phyloP scores from a whole-genome alignment of 306 rosid genomes.

The Carpinus fangiana region DNA sequence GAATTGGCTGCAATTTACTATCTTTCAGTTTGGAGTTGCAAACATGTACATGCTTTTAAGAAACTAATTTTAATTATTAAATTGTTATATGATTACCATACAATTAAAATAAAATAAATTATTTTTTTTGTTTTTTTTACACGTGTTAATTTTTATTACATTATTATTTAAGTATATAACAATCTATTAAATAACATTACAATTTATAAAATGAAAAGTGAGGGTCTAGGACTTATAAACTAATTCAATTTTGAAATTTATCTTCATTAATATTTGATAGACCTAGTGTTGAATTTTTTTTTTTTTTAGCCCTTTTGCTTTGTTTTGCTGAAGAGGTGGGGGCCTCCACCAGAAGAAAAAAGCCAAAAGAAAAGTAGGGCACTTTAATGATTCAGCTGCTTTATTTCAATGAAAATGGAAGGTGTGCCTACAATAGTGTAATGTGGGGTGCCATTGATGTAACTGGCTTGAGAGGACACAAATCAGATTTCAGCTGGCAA shows the following conservation, averaged over 20 bases:
- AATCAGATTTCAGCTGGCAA: not conserved
- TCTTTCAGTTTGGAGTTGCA: not conserved
- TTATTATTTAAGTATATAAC: too few relatives aligned
- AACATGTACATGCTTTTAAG: not conserved
- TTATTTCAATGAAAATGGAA: slow-evolving; percentile 2
- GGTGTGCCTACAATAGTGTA: slow-evolving; percentile 8
- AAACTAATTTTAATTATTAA: too few relatives aligned
- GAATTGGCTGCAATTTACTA: too few relatives aligned
- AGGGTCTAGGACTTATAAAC: not conserved
- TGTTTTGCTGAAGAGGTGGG: not conserved
- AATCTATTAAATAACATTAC: too few relatives aligned
- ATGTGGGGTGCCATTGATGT: not conserved
- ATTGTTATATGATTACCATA: too few relatives aligned
- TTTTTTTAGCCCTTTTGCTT: not conserved
- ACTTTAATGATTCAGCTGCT: slow-evolving; percentile 10
- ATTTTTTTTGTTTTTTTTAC: too few relatives aligned
- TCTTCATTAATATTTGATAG: not conserved
- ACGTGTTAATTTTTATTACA: too few relatives aligned
- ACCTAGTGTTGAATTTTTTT: too few relatives aligned
- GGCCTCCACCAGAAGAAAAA: not conserved
- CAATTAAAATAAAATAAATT: too few relatives aligned
- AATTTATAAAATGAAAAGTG: not conserved
- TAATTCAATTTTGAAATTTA: not conserved
- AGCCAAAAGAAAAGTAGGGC: not conserved
- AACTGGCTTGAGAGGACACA: not conserved